Base-by-base conservation (phyloP, 2,329 filamentous ascomycete genomes). In the Colletotrichum sp. region DNA sequence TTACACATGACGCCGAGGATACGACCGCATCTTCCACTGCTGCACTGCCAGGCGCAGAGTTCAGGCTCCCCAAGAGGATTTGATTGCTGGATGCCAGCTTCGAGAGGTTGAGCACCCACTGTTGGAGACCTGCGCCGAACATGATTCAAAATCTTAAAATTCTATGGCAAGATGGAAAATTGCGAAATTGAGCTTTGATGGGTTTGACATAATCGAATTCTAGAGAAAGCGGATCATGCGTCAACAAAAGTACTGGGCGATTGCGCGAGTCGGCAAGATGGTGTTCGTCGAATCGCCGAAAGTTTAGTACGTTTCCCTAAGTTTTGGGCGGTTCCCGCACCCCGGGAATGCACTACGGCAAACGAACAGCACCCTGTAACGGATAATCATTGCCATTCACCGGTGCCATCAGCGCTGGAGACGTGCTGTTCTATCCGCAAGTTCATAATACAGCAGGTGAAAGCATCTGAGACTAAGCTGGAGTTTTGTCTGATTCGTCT, bases 151-250 rank as follows among this genome's bases (percentile, higher is more conserved):
- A 21, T 26, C 12, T 26, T 8, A 2, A 18, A 7, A 71, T 16
- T 39, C 28, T 36, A 39, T 18, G 15, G 13, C 3, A 2, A 64
- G 10, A 16, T 24, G n/a, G n/a, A 0, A 18, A 10, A 24, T 6
- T 39, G 9, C 12, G 3, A 2, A 30, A 39, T 16, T 32, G n/a
- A 26, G 32, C 3, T 15, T 13, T 1, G 12, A 16, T 24, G 0
- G 12, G n/a, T 2, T 36, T 8, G 60, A 2, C 2, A 6, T 24
- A 0, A 10, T 26, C 0, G 5, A 1, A 1, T 21, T 39, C 6
- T 36, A 26, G 7, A 16, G 62, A 39, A 26, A 26, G 62, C 13
- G 32, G 32, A 64, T 64, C 0, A 18, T 21, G 6, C 32, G 4
- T 16, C 62, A 26, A 64, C 62, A 64, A 64, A 64, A 39, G 62